Evolutionary conservation across 1,139 yeast species (phyloP).

Genomic region (Wickerhamomyces sp.): DNA sequence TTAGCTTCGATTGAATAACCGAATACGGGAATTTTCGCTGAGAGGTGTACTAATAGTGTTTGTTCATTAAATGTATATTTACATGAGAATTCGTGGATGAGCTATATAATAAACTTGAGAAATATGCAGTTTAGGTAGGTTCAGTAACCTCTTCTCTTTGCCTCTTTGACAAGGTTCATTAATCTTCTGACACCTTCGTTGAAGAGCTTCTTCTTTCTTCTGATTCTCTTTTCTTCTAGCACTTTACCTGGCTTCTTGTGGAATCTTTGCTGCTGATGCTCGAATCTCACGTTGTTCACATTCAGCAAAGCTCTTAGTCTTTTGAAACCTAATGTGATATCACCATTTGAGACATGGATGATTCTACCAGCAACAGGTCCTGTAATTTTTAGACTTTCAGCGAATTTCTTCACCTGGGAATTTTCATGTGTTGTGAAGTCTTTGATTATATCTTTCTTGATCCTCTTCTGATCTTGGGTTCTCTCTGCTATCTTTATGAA

Average conservation of each 20-base stretch:
- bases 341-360: conserved; percentile 33
- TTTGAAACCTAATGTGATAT: conserved; percentile 32
- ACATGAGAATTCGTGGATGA: too few species aligned
- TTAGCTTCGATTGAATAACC: too few species aligned
- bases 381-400: conserved; percentile 26
- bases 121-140: background rate
- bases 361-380: conserved; percentile 47
- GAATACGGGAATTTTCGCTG: too few species aligned
- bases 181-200: conserved; percentile 43
- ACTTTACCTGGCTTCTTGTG: conserved; percentile 45
- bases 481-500: background rate
- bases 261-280: conserved; percentile 37
- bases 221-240: conserved; percentile 37
- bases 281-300: conserved; percentile 34
- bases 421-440: too few species aligned
- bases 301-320: conserved; percentile 31
- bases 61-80: too few species aligned
- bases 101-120: too few species aligned
- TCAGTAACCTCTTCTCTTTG: conserved; percentile 50
- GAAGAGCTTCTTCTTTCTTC: conserved; percentile 42
- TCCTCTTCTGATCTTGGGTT: background rate
- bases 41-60: too few species aligned
- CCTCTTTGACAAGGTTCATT: conserved; percentile 43
- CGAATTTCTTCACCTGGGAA: conserved; percentile 5
- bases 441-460: background rate